Evolutionary conservation across 495 filamentous ascomycete species (phyloP).

Genomic region (Neurospora sp.): DNA sequence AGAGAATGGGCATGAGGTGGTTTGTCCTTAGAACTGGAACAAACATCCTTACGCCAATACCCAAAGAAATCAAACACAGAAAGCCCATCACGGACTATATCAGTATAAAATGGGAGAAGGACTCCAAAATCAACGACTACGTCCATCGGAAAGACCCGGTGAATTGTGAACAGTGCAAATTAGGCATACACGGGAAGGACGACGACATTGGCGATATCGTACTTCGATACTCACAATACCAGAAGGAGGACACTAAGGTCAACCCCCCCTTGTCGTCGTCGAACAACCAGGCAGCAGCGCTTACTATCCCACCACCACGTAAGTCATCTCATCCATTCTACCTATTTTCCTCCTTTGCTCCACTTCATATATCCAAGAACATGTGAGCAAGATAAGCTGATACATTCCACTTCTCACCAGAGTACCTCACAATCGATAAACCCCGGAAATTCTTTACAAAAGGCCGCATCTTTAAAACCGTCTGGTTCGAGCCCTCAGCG

Average conservation of each 20-base stretch:
- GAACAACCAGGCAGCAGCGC: neutral
- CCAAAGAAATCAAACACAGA: too few species aligned
- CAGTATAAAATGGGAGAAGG: neutral
- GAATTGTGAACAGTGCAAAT: neutral
- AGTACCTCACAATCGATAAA: slow-evolving; percentile 16
- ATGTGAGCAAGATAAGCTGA: neutral
- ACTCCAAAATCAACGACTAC: neutral
- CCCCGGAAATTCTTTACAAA: slow-evolving; percentile 32
- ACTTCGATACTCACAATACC: neutral
- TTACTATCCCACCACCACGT: neutral
- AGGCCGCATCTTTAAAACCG: slow-evolving; percentile 24
- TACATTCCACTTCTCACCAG: neutral
- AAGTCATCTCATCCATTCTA: neutral
- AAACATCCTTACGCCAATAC: too few species aligned
- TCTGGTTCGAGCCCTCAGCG: slow-evolving; percentile 22
- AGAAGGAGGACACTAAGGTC: neutral
- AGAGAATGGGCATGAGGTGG: too few species aligned
- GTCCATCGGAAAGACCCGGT: neutral
- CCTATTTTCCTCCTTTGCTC: too few species aligned
- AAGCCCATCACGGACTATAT: neutral
- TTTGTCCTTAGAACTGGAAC: too few species aligned
- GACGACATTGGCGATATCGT: neutral
- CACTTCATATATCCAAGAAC: too few species aligned
- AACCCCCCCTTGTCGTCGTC: neutral
- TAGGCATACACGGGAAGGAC: neutral